Conservation (phyloP, 164 flowering plant species). For the Euptelea pleiosperma region DNA sequence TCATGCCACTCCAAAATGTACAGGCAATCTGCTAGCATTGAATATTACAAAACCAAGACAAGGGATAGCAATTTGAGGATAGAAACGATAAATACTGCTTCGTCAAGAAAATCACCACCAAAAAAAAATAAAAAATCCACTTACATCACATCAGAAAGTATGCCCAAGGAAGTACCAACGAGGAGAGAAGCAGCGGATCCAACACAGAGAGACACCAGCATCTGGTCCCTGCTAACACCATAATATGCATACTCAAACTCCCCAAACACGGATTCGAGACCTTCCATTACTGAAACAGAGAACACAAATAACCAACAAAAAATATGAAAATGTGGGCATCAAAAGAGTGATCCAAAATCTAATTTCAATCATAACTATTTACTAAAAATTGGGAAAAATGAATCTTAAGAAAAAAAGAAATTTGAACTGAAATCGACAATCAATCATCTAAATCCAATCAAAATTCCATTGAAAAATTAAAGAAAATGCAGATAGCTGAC, state of each 20-base stretch:
- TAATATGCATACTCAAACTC: conserved; percentile 59
- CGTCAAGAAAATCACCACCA: neutral
- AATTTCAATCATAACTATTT: neutral
- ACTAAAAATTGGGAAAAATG: neutral
- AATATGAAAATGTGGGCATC: neutral
- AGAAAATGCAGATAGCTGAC: conserved; percentile 27
- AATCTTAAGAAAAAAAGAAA: neutral
- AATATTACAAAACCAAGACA: too few relatives aligned
- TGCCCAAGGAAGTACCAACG: conserved; percentile 55
- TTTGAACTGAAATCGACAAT: neutral
- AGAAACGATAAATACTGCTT: neutral
- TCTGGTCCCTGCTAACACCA: conserved; percentile 59
- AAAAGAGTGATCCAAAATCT: neutral
- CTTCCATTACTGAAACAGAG: conserved; percentile 54
- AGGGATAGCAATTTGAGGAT: too few relatives aligned
- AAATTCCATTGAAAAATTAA: neutral
- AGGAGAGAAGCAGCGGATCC: conserved; percentile 56
- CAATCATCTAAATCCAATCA: neutral
- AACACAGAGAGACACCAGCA: conserved; percentile 45
- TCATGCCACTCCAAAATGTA: too few relatives aligned
- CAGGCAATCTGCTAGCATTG: too few relatives aligned
- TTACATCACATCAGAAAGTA: conserved; percentile 81
- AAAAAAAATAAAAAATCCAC: conserved; percentile 13
- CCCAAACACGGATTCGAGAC: conserved; percentile 75
- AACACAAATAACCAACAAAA: neutral